Percentiles rank a stretch among this genome's conserved stretches.
Evolutionary conservation across 2,329 filamentous ascomycete genomes (phyloP).

Genomic region (Talaromyces sp.): DNA sequence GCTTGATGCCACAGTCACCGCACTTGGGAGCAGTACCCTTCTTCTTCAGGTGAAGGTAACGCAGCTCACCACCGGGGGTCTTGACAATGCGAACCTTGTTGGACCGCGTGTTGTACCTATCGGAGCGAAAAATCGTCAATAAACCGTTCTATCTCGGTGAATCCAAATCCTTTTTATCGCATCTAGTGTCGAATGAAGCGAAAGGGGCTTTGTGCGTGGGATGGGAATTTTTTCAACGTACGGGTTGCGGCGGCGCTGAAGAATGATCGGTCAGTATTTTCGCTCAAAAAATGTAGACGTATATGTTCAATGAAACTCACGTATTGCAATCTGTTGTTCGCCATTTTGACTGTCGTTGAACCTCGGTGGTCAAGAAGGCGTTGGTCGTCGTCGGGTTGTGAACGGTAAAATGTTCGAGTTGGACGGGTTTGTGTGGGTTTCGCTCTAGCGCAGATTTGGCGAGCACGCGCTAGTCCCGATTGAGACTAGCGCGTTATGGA

Average conservation of each 20-base stretch:
- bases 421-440: constrained; percentile 51
- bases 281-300: background rate
- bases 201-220: constrained; percentile 22
- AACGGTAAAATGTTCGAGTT: constrained; percentile 44
- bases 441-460: constrained; percentile 42
- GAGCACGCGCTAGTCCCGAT: constrained; percentile 42
- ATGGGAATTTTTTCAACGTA: constrained; percentile 55
- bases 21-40: constrained; percentile 97
- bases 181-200: constrained; percentile 23
- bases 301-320: constrained; percentile 35
- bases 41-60: constrained; percentile 99
- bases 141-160: constrained; percentile 20
- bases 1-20: constrained; percentile 97
- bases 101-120: constrained; percentile 95
- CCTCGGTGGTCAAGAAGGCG: constrained; percentile 48
- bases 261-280: constrained; percentile 32
- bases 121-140: constrained; percentile 36
- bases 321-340: constrained; percentile 56
- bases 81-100: constrained; percentile 96
- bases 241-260: constrained; percentile 75
- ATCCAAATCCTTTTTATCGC: constrained; percentile 14
- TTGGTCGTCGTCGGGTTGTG: constrained; percentile 44
- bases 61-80: constrained; percentile 93
- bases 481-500: constrained; percentile 37
- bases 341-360: constrained; percentile 54